These are phyloP conservation scores for Metroxylon sagu DNA, from an alignment of 176 grass and related monocot species.

Conservation along the genomic window DNA sequence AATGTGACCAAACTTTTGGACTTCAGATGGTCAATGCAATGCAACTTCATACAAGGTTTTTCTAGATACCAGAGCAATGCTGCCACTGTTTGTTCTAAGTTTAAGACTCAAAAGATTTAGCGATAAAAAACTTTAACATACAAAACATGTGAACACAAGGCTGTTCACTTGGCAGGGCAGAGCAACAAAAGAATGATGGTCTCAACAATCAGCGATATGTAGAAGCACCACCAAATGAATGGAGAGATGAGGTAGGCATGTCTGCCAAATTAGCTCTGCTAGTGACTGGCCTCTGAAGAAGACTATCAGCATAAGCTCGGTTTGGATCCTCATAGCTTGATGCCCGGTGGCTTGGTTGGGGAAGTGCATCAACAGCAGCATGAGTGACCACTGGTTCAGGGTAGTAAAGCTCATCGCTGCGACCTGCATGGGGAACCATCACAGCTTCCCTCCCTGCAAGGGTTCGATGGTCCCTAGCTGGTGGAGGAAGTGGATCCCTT, in stretches of 20 bases:
- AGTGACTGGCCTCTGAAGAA: background rate
- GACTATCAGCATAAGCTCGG: conserved; percentile 7
- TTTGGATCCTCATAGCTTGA: conserved; percentile 5
- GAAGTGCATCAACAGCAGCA: background rate
- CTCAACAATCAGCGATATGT: conserved; percentile 23
- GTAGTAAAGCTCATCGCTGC: conserved; percentile 5
- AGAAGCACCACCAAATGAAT: conserved; percentile 3
- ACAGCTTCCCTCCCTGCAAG: background rate
- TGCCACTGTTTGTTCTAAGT: too few species aligned
- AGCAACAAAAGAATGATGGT: conserved; percentile 32
- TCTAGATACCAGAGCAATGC: too few species aligned
- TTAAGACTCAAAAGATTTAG: too few species aligned
- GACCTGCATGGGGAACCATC: background rate
- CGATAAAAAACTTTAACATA: too few species aligned
- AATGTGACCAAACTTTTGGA: too few species aligned
- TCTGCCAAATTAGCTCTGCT: background rate
- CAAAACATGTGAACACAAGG: too few species aligned
- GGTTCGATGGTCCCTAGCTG: background rate
- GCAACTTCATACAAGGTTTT: too few species aligned
- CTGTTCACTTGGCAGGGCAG: background rate
- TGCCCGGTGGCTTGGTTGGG: conserved; percentile 1
- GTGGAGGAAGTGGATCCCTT: background rate
- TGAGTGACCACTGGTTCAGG: background rate
- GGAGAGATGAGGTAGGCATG: conserved; percentile 12
- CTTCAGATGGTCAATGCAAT: too few species aligned